Conservation (phyloP, 2,329 filamentous ascomycete genomes). For the Dothidotthia symphoricarpi region DNA sequence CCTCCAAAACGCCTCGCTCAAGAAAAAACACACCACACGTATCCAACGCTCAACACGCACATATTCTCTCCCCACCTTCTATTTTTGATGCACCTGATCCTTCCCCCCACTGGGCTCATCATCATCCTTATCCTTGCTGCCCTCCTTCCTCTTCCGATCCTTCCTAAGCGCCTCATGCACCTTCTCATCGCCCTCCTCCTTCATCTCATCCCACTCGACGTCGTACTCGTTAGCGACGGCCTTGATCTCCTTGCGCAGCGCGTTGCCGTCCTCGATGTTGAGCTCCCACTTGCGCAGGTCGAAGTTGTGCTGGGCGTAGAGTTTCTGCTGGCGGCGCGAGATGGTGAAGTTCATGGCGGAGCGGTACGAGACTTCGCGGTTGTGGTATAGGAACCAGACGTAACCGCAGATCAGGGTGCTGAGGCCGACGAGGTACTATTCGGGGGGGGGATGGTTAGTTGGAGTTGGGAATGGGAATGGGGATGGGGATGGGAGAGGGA, state of each 20-base stretch:
- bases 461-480: background rate
- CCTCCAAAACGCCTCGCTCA: constrained; percentile 1
- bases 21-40: background rate
- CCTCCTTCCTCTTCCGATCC: constrained; percentile 43
- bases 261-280: constrained; percentile 76
- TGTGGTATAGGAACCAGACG: constrained; percentile 91
- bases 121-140: constrained; percentile 38
- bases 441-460: constrained; percentile 1
- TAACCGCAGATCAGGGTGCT: constrained; percentile 86
- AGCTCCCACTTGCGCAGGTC: constrained; percentile 74
- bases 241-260: constrained; percentile 74
- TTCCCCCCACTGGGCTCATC: constrained; percentile 15
- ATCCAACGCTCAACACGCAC: no score
- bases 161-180: constrained; percentile 55
- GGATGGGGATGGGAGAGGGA: background rate
- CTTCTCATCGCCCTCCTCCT: constrained; percentile 66
- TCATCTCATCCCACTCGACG: constrained; percentile 80
- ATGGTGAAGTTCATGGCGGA: constrained; percentile 86
- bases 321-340: constrained; percentile 68
- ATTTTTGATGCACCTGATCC: constrained; percentile 1
- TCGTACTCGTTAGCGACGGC: constrained; percentile 82
- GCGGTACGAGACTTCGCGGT: constrained; percentile 82
- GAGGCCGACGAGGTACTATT: constrained; percentile 74
- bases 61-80: background rate
- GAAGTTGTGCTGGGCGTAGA: constrained; percentile 75